Conservation (phyloP, 2,329 filamentous ascomycete genomes). For the Cadophora sp. region DNA sequence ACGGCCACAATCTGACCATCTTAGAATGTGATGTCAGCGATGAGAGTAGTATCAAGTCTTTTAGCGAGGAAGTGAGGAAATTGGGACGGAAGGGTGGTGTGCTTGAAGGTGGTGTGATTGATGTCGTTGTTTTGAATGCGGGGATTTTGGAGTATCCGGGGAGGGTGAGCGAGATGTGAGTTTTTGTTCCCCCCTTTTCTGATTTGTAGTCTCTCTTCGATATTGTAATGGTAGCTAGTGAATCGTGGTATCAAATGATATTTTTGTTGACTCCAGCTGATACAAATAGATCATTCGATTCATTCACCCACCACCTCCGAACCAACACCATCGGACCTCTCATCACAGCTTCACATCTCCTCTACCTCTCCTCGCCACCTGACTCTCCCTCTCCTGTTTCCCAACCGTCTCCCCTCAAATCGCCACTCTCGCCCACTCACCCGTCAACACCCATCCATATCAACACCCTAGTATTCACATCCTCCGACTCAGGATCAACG, state of each 20-base stretch:
- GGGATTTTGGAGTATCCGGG: conserved; percentile 63
- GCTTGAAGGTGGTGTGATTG: conserved; percentile 40
- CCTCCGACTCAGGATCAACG: conserved; percentile 61
- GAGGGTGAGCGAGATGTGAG: conserved; percentile 48
- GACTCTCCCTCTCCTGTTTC: background rate
- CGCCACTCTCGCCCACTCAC: conserved; percentile 15
- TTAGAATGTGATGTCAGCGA: conserved; percentile 58
- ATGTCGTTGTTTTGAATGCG: conserved; percentile 63
- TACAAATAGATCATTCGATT: conserved; percentile 60
- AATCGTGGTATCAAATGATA: no score
- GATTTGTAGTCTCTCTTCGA: background rate
- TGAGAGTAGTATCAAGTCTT: conserved; percentile 55
- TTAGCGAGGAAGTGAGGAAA: conserved; percentile 32
- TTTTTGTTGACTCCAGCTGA: no score
- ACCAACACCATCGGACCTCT: conserved; percentile 67
- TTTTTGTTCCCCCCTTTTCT: conserved; percentile 14
- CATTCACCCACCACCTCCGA: conserved; percentile 61
- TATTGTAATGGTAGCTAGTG: no score
- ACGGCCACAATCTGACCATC: conserved; percentile 34
- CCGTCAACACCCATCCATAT: conserved; percentile 29
- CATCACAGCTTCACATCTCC: conserved; percentile 59
- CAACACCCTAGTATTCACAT: conserved; percentile 60
- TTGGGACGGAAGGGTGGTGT: conserved; percentile 26
- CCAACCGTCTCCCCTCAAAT: background rate
- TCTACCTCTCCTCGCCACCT: conserved; percentile 45